Evolutionary conservation across 2,329 filamentous ascomycete genomes (phyloP), one percentile per base, ranked within the genome.

Genomic region (Trichoderma lentiforme): DNA sequence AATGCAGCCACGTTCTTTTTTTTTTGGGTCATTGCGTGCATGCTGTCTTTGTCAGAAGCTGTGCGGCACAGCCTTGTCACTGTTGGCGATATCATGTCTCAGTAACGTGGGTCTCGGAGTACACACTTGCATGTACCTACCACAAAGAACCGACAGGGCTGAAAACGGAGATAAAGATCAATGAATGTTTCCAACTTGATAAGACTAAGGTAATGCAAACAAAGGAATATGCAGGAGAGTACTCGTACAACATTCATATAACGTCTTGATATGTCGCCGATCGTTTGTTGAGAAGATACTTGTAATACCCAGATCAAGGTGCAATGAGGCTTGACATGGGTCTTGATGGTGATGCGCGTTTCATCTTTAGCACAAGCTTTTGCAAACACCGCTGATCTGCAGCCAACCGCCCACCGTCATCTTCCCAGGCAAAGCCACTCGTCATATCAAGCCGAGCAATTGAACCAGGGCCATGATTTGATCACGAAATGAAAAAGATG

Each of bases 321-420:
- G 15, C 61, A 21, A 12, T 21, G 36, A 36, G 66, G 66, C 7
- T 28, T n/a, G 18, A 39, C 57, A 12, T 5, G 21, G 34, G 64
- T 30, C 32, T 21, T 21, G 66, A 67, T 67, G 66, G 43, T 36
- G 66, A 61, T 69, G 56, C 8, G 65, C 65, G 53, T 57, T 24
- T 58, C 53, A 68, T 68, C 66, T 61, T 32, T 51, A 34, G 39
- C 26, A 26, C 56, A 24, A 43, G 56, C 66, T 18, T 69, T 39
- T 61, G 15, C 56, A 51, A 36, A 26, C 36, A 24, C 47, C 12
- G 21, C 34, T 39, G 66, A 69, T 69, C 66, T 69, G 36, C 66
- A 69, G 28, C 26, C 34, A 68, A 32, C 32, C 39, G 30, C 47
- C 63, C 47, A 53, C 28, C n/a, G 24, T 34, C 53, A 57, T 58